Evolutionary conservation across 176 grass and related monocot genomes (phyloP), one percentile per base, ranked within the genome.

Genomic region (Echinochloa phyllopogon): DNA sequence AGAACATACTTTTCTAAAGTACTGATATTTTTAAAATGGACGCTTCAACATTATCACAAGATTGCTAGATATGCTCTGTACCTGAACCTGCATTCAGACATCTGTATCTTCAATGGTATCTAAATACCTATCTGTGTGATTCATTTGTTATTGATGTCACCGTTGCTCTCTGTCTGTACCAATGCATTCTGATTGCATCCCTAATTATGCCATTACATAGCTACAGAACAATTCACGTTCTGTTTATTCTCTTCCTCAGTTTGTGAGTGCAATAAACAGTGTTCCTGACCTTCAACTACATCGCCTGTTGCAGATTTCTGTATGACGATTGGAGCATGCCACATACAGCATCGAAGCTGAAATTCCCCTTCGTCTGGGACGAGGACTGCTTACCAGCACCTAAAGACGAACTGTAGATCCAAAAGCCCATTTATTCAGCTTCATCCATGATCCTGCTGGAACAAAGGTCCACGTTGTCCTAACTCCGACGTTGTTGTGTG

Each of bases 321-420:
- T 98, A 98, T 24, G 77, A 98, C 10, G 89, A 95, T 60, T 98
- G 91, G 96, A 89, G 68, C 16, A 75, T 98, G 89, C 91, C 91
- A 39, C 93, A 94, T 73, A 87, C 77, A 6, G 93, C 93, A n/a
- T 91, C 93, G 14, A 98, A 90, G 43, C n/a, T 98, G 81, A 90
- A 87, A 65, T 94, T 90, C 57, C 96, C 91, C 5, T 95, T 82
- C 74, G 80, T 86, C 75, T 98, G 96, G 96, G 93, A 98, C 47
- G 82, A 92, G 62, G 91, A 91, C 56, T 92, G 96, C 75, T 86
- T 90, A 9, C 9, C 81, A 51, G 86, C 62, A 63, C 77, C 86
- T 40, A 98, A 95, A 80, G 96, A 95, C 57, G 96, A 98, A 80
- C 89, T 98, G 49, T 94, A 84, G 89, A 45, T 61, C 4, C n/a